Conservation (phyloP, 108 stramenopile species). For the Aureococcus anophagefferens region DNA sequence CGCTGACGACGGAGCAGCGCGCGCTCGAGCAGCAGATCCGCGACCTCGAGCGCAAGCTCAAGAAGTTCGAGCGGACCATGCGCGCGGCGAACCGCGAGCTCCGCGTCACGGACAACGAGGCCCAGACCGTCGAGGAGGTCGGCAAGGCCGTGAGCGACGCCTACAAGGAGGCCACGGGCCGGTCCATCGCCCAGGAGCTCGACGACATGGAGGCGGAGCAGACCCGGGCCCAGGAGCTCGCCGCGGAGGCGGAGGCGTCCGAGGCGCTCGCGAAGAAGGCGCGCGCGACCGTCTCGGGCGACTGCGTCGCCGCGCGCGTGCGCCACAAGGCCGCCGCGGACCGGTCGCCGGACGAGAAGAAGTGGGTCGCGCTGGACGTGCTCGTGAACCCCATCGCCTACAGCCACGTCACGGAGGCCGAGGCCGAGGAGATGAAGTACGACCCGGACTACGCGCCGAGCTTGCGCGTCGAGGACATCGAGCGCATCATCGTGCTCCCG, state of each 20-base stretch:
- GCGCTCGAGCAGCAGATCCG: background rate
- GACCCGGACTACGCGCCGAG: slow-evolving; percentile 19
- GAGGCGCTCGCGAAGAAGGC: slow-evolving; percentile 5
- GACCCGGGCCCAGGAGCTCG: slow-evolving; percentile 5
- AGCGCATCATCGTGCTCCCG: slow-evolving; percentile 18
- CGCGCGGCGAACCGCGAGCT: background rate
- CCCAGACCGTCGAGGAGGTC: background rate
- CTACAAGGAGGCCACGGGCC: background rate
- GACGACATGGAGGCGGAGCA: background rate
- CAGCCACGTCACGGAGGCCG: slow-evolving; percentile 15
- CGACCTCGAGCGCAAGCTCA: background rate
- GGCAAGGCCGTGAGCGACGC: slow-evolving; percentile 2
- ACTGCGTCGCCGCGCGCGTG: slow-evolving; percentile 6
- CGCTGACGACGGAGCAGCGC: slow-evolving; percentile 7
- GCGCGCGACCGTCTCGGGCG: background rate
- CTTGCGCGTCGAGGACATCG: slow-evolving; percentile 14
- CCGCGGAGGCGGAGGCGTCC: background rate
- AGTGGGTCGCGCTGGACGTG: slow-evolving; percentile 21
- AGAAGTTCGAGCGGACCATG: background rate
- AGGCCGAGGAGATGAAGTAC: slow-evolving; percentile 30
- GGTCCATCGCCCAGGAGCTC: slow-evolving; percentile 6
- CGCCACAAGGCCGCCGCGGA: slow-evolving; percentile 17
- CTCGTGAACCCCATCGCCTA: slow-evolving; percentile 24
- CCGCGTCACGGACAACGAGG: background rate
- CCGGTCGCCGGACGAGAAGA: slow-evolving; percentile 19